phyloP scores from a whole-genome alignment of 371 early-diverging fungal genomes.

The Circinella umbellata region DNA sequence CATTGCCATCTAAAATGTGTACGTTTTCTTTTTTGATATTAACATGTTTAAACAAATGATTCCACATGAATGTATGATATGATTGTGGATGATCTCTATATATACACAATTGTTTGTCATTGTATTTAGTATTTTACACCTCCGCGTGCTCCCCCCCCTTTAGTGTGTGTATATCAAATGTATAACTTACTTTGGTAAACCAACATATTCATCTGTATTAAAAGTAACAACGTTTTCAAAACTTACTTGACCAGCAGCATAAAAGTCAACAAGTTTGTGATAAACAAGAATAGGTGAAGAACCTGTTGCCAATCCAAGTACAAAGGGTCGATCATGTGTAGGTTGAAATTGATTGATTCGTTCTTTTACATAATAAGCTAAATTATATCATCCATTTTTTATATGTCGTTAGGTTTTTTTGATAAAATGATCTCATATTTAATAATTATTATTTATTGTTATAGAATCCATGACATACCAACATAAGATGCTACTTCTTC shows the following conservation, averaged over 20 bases:
- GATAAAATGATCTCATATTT: no score
- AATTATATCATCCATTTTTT: no score
- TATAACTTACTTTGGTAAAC: conserved; percentile 33
- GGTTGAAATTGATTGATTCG: conserved; percentile 83
- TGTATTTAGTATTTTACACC: no score
- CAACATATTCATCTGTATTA: conserved; percentile 79
- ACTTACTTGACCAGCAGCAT: conserved; percentile 60
- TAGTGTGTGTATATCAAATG: no score
- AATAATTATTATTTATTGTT: no score
- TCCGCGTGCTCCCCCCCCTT: no score
- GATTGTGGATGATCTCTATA: conserved; percentile 75
- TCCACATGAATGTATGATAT: conserved; percentile 91
- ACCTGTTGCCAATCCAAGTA: conserved; percentile 86
- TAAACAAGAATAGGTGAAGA: conserved; percentile 85
- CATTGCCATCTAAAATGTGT: conserved; percentile 87
- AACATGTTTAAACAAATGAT: conserved; percentile 82
- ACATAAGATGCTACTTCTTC: conserved; percentile 68
- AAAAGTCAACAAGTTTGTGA: conserved; percentile 66
- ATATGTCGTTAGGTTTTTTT: no score
- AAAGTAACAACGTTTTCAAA: conserved; percentile 72
- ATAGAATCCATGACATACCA: conserved; percentile 35
- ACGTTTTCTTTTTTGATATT: conserved; percentile 81
- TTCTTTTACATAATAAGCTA: conserved; percentile 81
- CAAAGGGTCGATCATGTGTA: conserved; percentile 78
- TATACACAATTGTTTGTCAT: no score